Percentiles rank a stretch among this genome's conserved stretches.
Conservation (phyloP, 352 stramenopile species). For the Halophytophthora batemanensis region DNA sequence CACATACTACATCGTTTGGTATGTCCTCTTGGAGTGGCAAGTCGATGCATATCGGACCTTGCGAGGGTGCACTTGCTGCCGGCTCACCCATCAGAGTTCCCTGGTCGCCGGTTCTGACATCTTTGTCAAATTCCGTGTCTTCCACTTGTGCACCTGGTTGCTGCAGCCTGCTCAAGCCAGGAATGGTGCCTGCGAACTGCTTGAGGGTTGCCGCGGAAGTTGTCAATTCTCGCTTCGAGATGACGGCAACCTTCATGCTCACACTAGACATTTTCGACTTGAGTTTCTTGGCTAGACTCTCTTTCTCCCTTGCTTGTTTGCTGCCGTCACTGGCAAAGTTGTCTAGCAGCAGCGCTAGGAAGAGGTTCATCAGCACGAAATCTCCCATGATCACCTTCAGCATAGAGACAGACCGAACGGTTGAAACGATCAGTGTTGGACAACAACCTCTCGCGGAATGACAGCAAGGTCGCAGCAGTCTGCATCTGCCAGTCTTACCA, state of each 20-base stretch:
- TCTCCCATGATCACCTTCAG: conserved; percentile 88
- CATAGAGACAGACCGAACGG: no score
- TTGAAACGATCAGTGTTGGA: no score
- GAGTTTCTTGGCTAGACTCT: conserved; percentile 47
- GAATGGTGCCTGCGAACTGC: conserved; percentile 8
- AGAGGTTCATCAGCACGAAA: conserved; percentile 94
- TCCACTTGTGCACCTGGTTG: conserved; percentile 27
- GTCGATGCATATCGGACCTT: conserved; percentile 23
- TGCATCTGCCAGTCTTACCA: no score
- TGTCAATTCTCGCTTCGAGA: conserved; percentile 16
- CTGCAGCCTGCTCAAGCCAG: conserved; percentile 3
- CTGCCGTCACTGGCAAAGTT: conserved; percentile 85
- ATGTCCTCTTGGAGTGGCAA: conserved; percentile 4
- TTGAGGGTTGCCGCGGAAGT: conserved; percentile 20
- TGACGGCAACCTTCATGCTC: conserved; percentile 49
- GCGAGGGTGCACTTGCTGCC: conserved; percentile 22
- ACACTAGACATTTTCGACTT: conserved; percentile 59
- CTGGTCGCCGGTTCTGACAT: conserved; percentile 26
- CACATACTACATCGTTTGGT: no score
- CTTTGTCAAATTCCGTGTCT: conserved; percentile 39
- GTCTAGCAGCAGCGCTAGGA: conserved; percentile 91
- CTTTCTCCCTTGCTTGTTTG: conserved; percentile 45
- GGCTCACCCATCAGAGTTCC: conserved; percentile 31
- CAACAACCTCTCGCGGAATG: no score
- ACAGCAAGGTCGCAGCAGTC: no score